A percentile compares a stretch with the other conserved stretches of the same genome.
phyloP scores from a whole-genome alignment of 805 yeast species.

The Millerozyma miso region DNA sequence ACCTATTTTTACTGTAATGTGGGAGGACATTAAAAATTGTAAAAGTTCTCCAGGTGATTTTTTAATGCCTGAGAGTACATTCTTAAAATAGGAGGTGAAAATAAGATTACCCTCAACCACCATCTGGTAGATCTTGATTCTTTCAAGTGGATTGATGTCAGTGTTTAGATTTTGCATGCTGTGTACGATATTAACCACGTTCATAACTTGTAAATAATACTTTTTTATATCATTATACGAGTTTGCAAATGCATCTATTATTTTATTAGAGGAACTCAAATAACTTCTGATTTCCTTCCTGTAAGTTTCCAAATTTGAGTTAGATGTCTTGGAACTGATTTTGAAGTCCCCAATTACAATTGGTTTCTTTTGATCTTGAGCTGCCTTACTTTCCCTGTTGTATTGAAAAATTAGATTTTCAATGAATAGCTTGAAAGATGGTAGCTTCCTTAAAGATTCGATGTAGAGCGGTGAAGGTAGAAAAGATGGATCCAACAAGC shows the following conservation, averaged over 20 bases:
- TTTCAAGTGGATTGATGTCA: conserved; percentile 12
- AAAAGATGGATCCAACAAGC: conserved; percentile 14
- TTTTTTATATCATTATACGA: conserved; percentile 16
- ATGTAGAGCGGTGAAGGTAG: conserved; percentile 11
- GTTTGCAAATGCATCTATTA: conserved; percentile 11
- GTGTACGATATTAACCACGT: conserved; percentile 21
- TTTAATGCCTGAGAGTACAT: conserved; percentile 13
- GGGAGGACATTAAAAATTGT: background rate
- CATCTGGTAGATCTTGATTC: conserved; percentile 29
- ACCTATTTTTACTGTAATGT: conserved; percentile 4
- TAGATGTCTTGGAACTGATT: background rate
- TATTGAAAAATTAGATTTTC: conserved; percentile 18
- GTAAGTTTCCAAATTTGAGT: background rate
- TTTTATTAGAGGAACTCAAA: conserved; percentile 11
- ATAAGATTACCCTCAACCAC: conserved; percentile 25
- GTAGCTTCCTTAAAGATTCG: conserved; percentile 27
- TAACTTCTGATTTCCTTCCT: conserved; percentile 11
- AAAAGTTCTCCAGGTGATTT: background rate
- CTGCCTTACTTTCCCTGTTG: conserved; percentile 3
- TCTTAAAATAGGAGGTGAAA: conserved; percentile 21
- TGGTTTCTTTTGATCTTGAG: conserved; percentile 1
- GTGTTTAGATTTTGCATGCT: conserved; percentile 9
- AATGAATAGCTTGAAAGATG: conserved; percentile 32
- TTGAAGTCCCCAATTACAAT: conserved; percentile 1
- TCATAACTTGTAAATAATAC: conserved; percentile 23